Evolutionary conservation across 495 filamentous ascomycete genomes (phyloP), one percentile per base, ranked within the genome.

Genomic region (Penicillium macrosclerotiorum): DNA sequence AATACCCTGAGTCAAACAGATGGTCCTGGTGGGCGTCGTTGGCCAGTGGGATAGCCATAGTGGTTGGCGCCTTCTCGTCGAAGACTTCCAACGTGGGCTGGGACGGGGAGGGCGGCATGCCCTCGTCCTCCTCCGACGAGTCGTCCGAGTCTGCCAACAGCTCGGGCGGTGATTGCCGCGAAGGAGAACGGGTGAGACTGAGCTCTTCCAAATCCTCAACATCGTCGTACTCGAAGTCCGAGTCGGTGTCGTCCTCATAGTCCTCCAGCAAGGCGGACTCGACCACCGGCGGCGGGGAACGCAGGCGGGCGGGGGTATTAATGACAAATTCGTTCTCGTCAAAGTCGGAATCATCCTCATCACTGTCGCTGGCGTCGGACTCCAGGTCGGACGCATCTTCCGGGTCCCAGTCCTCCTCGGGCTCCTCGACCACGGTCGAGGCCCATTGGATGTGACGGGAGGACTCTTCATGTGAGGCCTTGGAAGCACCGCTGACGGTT

Each of bases 381-480:
- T 79, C 74, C 18, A 56, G 59, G 35, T 77, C 74, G 22, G 81
- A 84, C 14, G 55, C 47, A 51, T 86, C 83, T 56, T 82, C 78
- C 33, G 77, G 74, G 29, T 85, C 78, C 76, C 81, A 79, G 55
- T 90, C 83, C 46, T 88, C 82, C 54, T 86, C 82, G 26, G 80
- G 75, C 51, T 88, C 82, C 64, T 90, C 88, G 44, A 80, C 73
- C 49, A 91, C 77, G 35, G 80, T 73, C 53, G 95, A 88, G 32
- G 88, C 85, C 88, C 89, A 95, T 81, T 92, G 85, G 62, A 95
- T 82, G 75, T 89, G 89, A 55, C 75, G 76, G 32, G 84, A 75
- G 49, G 79, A 75, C 41, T 76, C 69, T 49, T 78, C 76, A 41
- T 72, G 68, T 36, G 64, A 60, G 45, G 69, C 60, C 58, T 75